phyloP scores from a whole-genome alignment of 1,284 basidiomycete species.

The Erythrobasidium hasegawianum region DNA sequence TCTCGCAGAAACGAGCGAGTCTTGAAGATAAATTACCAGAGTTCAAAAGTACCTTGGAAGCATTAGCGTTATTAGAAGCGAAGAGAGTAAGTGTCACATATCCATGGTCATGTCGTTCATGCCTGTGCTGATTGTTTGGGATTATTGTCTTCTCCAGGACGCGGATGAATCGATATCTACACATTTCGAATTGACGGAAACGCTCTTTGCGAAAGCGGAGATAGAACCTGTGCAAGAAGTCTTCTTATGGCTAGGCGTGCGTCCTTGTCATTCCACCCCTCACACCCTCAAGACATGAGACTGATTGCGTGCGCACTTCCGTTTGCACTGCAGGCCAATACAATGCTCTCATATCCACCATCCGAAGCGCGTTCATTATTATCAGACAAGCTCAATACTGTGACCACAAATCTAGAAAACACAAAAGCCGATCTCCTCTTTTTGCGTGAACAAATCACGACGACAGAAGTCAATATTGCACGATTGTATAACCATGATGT shows the following conservation, averaged over 20 bases:
- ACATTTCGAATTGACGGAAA: constrained; percentile 94
- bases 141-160: constrained; percentile 39
- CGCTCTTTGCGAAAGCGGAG: constrained; percentile 84
- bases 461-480: constrained; percentile 98
- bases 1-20: constrained; percentile 71
- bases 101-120: too few relatives aligned
- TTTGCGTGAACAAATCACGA: constrained; percentile 87
- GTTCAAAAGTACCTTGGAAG: constrained; percentile 84
- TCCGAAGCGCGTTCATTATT: constrained; percentile 74
- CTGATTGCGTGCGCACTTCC: too few relatives aligned
- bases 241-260: constrained; percentile 91
- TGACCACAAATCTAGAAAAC: constrained; percentile 65
- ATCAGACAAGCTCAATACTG: constrained; percentile 68
- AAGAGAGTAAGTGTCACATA: constrained; percentile 59
- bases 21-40: constrained; percentile 95
- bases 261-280: constrained; percentile 49
- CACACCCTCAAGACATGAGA: too few relatives aligned
- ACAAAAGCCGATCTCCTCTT: constrained; percentile 88
- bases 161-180: constrained; percentile 64
- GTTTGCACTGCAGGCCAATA: constrained; percentile 73
- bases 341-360: constrained; percentile 93
- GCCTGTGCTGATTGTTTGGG: not conserved
- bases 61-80: constrained; percentile 70
- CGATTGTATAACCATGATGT: constrained; percentile 96
- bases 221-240: constrained; percentile 83